phyloP scores from a whole-genome alignment of 257 asterid species.

The Solanum acaule region DNA sequence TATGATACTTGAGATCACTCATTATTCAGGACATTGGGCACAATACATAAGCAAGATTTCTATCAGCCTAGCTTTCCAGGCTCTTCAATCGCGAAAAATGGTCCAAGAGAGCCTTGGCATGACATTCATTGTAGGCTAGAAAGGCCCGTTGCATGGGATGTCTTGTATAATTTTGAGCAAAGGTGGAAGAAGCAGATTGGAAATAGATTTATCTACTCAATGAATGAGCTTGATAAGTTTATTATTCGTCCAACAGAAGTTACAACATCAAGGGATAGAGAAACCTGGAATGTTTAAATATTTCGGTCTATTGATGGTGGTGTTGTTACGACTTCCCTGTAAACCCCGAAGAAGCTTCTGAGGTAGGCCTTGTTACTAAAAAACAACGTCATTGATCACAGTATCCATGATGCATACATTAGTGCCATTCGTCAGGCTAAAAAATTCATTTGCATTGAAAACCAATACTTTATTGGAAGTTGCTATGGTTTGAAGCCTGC shows the following conservation, averaged over 20 bases:
- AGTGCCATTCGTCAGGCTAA: slow-evolving; percentile 79
- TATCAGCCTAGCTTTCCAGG: too few relatives aligned
- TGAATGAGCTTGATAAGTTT: slow-evolving; percentile 33
- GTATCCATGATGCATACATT: slow-evolving; percentile 85
- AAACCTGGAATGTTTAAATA: slow-evolving; percentile 74
- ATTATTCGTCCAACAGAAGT: slow-evolving; percentile 28
- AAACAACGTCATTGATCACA: slow-evolving; percentile 50
- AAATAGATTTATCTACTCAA: slow-evolving; percentile 10
- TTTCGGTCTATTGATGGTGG: slow-evolving; percentile 87
- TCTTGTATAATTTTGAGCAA: too few relatives aligned
- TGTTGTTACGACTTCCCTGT: slow-evolving; percentile 33
- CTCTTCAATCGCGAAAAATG: too few relatives aligned
- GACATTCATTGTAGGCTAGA: too few relatives aligned
- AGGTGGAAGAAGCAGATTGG: too few relatives aligned
- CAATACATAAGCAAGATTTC: too few relatives aligned
- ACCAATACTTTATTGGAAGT: slow-evolving; percentile 84
- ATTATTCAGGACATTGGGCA: too few relatives aligned
- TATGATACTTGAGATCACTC: too few relatives aligned
- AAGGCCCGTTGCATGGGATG: too few relatives aligned
- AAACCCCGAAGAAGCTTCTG: slow-evolving; percentile 1
- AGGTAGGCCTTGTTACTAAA: slow-evolving; percentile 46
- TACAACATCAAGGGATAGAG: slow-evolving; percentile 26
- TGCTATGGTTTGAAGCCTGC: slow-evolving; percentile 58
- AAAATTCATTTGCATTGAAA: slow-evolving; percentile 74
- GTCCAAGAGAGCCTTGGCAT: too few relatives aligned